Evolutionary conservation across 129 eudicot species (phyloP), one percentile per base, ranked within the genome.

Genomic region (Deinandra increscens): DNA sequence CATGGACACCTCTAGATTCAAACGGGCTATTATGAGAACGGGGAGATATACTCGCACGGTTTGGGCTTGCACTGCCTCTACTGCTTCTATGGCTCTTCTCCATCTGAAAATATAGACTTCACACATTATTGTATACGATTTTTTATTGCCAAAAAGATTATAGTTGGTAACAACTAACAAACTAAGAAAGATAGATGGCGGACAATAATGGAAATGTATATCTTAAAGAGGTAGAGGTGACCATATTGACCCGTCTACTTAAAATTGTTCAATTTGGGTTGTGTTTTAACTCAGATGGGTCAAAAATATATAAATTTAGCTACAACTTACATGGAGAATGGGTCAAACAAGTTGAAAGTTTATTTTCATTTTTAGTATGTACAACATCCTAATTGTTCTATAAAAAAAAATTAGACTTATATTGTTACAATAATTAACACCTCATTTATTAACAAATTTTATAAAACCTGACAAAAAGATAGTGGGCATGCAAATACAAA

Each of bases 61-160:
- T 89, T 14, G 97, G 98, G 82, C 98, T 93, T n/a, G 90, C 79
- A 76, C 98, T 89, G 60, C 92, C 90, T 81, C 88, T 87, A 69
- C 90, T 83, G 65, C 88, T 89, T 74, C 90, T 73, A 66, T 68
- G 80, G 65, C 83, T 79, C 79, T 80, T 93, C 71, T 92, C 98
- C 97, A 89, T 87, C 98, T 89, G 73, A 29, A 55, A 64, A 62
- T 11, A 55, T 9, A 42, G n/a, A 15, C 51, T 70, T 69, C 17
- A 50, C 42, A 45, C 7, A 33, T 60, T 33, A n/a, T 60, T 55
- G 61, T 55, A 55, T 55, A 37, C 23, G 34, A 23, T 23, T 55
- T 26, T 60, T 60, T 14, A 33, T 14, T n/a, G 66, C 46, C 46
- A 33, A 60, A 60, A 9, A 46, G 31, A 15, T 23, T 58, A 58